phyloP scores from a whole-genome alignment of 106 monocot genomes.

The Narthecium ossifragum region DNA sequence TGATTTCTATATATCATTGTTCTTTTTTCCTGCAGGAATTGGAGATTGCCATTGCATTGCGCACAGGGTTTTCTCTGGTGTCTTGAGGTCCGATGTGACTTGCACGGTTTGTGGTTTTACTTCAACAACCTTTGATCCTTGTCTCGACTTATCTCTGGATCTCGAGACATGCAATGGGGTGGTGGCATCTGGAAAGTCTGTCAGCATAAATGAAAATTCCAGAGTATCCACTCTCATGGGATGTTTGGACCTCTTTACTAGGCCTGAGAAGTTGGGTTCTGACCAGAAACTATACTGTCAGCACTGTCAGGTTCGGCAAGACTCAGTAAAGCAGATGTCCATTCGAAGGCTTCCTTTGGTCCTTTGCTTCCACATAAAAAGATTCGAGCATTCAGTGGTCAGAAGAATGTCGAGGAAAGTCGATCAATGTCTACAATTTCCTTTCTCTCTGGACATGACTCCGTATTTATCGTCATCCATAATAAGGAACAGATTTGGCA shows the following conservation, averaged over 20 bases:
- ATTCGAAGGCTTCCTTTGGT: conserved; percentile 84
- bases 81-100: conserved; percentile 89
- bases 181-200: conserved; percentile 11
- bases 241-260: conserved; percentile 81
- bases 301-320: conserved; percentile 78
- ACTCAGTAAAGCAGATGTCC: conserved; percentile 93
- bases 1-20: background rate
- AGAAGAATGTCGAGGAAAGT: conserved; percentile 78
- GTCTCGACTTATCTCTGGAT: conserved; percentile 86
- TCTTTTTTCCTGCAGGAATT: conserved; percentile 29
- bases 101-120: conserved; percentile 90
- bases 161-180: conserved; percentile 36
- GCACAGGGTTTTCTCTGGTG: conserved; percentile 88
- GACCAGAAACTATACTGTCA: conserved; percentile 91
- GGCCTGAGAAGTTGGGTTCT: conserved; percentile 71
- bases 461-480: conserved; percentile 83
- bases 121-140: conserved; percentile 91
- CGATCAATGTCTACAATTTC: conserved; percentile 81
- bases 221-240: conserved; percentile 55
- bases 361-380: conserved; percentile 82
- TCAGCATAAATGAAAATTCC: conserved; percentile 26
- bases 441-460: conserved; percentile 73
- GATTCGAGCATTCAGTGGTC: conserved; percentile 74
- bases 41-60: conserved; percentile 97
- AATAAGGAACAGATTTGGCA: conserved; percentile 67